phyloP scores from a whole-genome alignment of 306 rosid genomes.

The Acacia confusa region DNA sequence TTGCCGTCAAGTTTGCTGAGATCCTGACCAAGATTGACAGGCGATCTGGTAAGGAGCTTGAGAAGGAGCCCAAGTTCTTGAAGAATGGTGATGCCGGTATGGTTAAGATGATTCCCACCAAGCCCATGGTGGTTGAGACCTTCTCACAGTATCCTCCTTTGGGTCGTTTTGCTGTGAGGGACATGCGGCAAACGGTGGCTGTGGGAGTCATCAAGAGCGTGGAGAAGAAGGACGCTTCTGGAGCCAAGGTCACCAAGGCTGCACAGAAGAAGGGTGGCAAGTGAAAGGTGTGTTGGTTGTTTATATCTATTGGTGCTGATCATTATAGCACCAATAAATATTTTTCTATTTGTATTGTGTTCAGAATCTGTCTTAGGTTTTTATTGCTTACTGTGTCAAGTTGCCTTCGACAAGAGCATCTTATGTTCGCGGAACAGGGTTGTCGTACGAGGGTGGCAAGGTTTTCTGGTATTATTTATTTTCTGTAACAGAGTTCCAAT shows the following conservation, averaged over 20 bases:
- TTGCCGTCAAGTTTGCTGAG: conserved; percentile 56
- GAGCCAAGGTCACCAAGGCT: conserved; percentile 61
- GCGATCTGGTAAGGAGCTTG: conserved; percentile 49
- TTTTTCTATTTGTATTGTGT: not conserved
- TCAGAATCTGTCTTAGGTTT: not conserved
- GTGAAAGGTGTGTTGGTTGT: conserved; percentile 41
- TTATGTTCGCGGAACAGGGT: conserved; percentile 59
- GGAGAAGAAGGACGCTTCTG: conserved; percentile 84
- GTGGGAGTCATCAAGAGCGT: conserved; percentile 87
- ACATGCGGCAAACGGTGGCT: conserved; percentile 95
- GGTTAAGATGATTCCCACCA: conserved; percentile 87
- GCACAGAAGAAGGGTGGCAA: conserved; percentile 71
- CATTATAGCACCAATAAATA: conserved; percentile 22
- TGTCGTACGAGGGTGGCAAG: conserved; percentile 60
- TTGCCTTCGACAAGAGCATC: conserved; percentile 36
- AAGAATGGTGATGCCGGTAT: conserved; percentile 87
- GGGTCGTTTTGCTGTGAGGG: conserved; percentile 89
- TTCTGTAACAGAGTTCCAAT: not conserved
- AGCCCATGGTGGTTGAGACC: conserved; percentile 92
- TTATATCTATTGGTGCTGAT: not conserved
- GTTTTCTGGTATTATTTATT: not conserved
- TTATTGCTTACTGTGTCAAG: conserved; percentile 21
- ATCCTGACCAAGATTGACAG: conserved; percentile 54
- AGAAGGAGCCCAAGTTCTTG: conserved; percentile 51
- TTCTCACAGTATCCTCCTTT: conserved; percentile 84